Percentiles rank a stretch among this genome's conserved stretches.
These are phyloP conservation scores for Annulohypoxylon truncatum DNA, from an alignment of 2,329 filamentous ascomycete genomes.

Conservation along the genomic window DNA sequence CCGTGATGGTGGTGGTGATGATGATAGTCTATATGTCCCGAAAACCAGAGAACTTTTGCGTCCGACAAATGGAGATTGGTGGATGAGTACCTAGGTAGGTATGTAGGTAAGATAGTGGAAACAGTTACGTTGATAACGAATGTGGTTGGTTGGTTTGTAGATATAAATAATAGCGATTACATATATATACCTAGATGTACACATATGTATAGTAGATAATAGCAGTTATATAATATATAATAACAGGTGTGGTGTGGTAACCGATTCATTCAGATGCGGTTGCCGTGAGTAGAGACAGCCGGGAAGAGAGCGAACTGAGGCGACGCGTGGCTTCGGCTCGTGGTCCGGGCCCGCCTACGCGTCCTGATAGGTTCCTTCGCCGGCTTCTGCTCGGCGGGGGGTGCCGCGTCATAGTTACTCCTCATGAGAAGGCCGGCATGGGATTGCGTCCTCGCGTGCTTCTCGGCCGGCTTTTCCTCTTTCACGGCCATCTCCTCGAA, in stretches of 20 bases:
- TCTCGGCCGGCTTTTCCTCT: slow-evolving; percentile 41
- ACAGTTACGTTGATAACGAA: slow-evolving; percentile 19
- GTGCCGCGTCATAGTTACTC: slow-evolving; percentile 19
- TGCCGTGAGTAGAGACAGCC: slow-evolving; percentile 25
- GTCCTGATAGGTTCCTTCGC: slow-evolving; percentile 41
- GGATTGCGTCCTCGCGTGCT: slow-evolving; percentile 48
- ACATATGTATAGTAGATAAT: too few relatives aligned
- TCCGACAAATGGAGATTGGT: slow-evolving; percentile 4
- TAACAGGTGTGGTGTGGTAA: background rate
- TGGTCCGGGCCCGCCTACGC: slow-evolving; percentile 50
- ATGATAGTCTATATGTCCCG: slow-evolving; percentile 30
- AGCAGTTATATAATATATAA: too few relatives aligned
- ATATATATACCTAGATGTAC: background rate
- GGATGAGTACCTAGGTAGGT: background rate
- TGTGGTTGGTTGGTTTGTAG: too few relatives aligned
- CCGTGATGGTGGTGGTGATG: slow-evolving; percentile 15
- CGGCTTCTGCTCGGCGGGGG: slow-evolving; percentile 28
- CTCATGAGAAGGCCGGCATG: slow-evolving; percentile 47
- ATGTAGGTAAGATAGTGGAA: slow-evolving; percentile 7
- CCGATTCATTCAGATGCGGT: slow-evolving; percentile 20
- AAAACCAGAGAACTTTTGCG: slow-evolving; percentile 17
- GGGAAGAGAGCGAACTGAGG: slow-evolving; percentile 51
- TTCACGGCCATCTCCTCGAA: slow-evolving; percentile 27
- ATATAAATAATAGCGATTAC: background rate
- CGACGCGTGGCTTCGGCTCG: slow-evolving; percentile 47